A percentile compares a stretch with the other conserved stretches of the same genome.
Conservation (phyloP, 2,329 filamentous ascomycete genomes). For the Gyromitra esculenta region DNA sequence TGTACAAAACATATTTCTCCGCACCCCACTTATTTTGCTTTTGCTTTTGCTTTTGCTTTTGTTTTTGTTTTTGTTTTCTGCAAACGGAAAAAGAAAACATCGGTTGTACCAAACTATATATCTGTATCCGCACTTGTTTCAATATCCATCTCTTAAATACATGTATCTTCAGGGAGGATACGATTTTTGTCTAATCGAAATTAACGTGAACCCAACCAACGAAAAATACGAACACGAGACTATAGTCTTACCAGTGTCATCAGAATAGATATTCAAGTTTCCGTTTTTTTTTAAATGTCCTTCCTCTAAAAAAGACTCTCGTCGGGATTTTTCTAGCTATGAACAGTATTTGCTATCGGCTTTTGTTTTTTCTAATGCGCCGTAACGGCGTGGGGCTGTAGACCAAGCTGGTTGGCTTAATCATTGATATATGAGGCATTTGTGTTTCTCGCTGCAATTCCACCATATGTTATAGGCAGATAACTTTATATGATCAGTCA, state of each 20-base stretch:
- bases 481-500: not conserved
- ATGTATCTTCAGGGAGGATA: too few relatives aligned
- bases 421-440: conserved; percentile 23
- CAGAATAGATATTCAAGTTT: not conserved
- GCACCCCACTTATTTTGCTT: not conserved
- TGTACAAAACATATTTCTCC: not conserved
- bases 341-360: not conserved
- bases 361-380: not conserved
- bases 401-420: conserved; percentile 5
- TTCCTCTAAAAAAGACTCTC: not conserved
- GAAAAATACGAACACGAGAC: not conserved
- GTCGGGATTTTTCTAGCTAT: not conserved
- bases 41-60: not conserved
- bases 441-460: not conserved
- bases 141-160: too few relatives aligned
- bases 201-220: too few relatives aligned
- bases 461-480: not conserved
- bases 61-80: too few relatives aligned
- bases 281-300: not conserved
- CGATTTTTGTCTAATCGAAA: too few relatives aligned
- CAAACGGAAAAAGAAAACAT: not conserved
- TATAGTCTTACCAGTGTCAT: not conserved
- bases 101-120: not conserved
- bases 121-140: too few relatives aligned
- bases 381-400: not conserved